A percentile compares a stretch with the other conserved stretches of the same genome.
phyloP scores from a whole-genome alignment of 805 yeast genomes.

The Nakazawaea ambrosiae region DNA sequence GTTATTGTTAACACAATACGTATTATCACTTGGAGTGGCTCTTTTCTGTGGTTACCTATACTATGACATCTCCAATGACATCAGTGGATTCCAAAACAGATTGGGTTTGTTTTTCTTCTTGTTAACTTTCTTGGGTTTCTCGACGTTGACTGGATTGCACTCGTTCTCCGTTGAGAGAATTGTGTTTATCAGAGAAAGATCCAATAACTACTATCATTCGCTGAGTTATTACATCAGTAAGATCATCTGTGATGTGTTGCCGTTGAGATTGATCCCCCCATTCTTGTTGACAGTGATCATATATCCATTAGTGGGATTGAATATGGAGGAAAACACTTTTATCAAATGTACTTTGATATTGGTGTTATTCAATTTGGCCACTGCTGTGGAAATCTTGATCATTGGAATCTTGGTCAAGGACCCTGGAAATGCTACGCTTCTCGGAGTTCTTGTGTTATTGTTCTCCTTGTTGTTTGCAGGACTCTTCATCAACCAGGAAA shows the following conservation, averaged over 20 bases:
- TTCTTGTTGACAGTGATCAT: constrained; percentile 68
- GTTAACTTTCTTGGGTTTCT: constrained; percentile 87
- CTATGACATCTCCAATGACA: constrained; percentile 77
- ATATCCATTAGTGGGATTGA: constrained; percentile 87
- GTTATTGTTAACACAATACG: constrained; percentile 77
- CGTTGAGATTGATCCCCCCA: constrained; percentile 91
- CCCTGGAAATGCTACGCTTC: constrained; percentile 85
- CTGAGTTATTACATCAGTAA: constrained; percentile 79
- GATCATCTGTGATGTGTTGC: constrained; percentile 85
- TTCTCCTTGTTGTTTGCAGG: constrained; percentile 93
- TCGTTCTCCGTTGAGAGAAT: constrained; percentile 84
- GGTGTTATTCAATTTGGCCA: constrained; percentile 78
- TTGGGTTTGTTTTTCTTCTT: constrained; percentile 89
- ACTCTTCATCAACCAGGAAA: constrained; percentile 78
- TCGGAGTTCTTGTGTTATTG: constrained; percentile 76
- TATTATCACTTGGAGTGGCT: constrained; percentile 71
- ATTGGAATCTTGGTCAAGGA: constrained; percentile 86
- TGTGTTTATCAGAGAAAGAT: constrained; percentile 86
- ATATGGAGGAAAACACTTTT: constrained; percentile 70
- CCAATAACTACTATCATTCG: constrained; percentile 91
- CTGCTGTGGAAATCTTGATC: constrained; percentile 77
- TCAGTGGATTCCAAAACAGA: constrained; percentile 94
- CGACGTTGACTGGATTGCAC: constrained; percentile 86
- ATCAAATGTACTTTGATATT: constrained; percentile 61
- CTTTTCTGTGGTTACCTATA: constrained; percentile 80